Percentiles rank a stretch among this genome's conserved stretches.
Evolutionary conservation across 2,329 filamentous ascomycete genomes (phyloP).

Genomic region (Colletotrichum filicis): DNA sequence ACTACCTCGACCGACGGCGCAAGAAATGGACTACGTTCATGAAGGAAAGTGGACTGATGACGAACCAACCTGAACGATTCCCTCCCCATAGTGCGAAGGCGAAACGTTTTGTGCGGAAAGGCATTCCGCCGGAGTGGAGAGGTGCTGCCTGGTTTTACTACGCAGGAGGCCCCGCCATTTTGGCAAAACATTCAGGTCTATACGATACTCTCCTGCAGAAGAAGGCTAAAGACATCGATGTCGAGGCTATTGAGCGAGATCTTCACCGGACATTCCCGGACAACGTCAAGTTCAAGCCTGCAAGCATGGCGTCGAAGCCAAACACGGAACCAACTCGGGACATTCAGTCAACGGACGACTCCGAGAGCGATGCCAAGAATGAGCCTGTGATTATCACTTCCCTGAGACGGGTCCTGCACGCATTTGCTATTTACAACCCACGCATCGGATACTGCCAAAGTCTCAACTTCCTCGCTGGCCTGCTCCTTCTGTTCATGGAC

Average conservation of each 20-base stretch:
- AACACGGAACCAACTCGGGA: slow-evolving; percentile 34
- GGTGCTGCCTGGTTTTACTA: slow-evolving; percentile 99
- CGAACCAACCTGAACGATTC: slow-evolving; percentile 78
- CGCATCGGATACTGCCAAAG: slow-evolving; percentile 95
- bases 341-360: slow-evolving; percentile 38
- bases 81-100: slow-evolving; percentile 84
- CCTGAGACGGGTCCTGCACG: slow-evolving; percentile 85
- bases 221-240: slow-evolving; percentile 76
- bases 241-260: slow-evolving; percentile 93
- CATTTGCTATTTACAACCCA: slow-evolving; percentile 91
- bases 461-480: slow-evolving; percentile 91
- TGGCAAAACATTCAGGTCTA: slow-evolving; percentile 79
- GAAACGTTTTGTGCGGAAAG: slow-evolving; percentile 91
- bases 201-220: slow-evolving; percentile 78
- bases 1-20: slow-evolving; percentile 78
- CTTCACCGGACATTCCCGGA: slow-evolving; percentile 95
- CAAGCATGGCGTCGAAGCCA: slow-evolving; percentile 44
- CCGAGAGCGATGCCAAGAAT: slow-evolving; percentile 41
- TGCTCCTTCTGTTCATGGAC: slow-evolving; percentile 87
- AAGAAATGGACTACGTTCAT: slow-evolving; percentile 87
- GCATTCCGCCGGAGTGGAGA: slow-evolving; percentile 92
- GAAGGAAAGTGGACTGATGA: slow-evolving; percentile 79
- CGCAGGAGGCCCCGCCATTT: slow-evolving; percentile 83
- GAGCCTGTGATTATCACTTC: slow-evolving; percentile 85
- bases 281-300: slow-evolving; percentile 88